phyloP scores from a whole-genome alignment of 345 rosid species.

The Arabidopsis thaliana region DNA sequence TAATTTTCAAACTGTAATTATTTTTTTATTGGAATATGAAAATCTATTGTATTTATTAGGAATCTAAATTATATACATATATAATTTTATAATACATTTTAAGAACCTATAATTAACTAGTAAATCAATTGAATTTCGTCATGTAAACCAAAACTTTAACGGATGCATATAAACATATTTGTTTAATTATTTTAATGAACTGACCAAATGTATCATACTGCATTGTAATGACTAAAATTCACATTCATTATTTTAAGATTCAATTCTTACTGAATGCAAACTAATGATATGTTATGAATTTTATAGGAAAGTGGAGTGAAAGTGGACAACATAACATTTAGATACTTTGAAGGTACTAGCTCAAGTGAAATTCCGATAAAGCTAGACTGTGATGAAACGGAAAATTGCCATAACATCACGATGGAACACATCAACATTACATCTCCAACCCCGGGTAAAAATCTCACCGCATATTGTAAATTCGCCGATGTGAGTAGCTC shows the following conservation, averaged over 20 bases:
- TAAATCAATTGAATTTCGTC: not conserved
- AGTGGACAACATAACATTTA: constrained; percentile 32
- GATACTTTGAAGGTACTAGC: constrained; percentile 15
- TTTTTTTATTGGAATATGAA: not conserved
- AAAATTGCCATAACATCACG: constrained; percentile 15
- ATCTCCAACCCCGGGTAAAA: constrained; percentile 13
- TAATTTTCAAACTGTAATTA: not conserved
- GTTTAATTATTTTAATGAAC: not conserved
- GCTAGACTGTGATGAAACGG: constrained; percentile 16
- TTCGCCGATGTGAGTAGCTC: constrained; percentile 17
- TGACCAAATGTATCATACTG: not conserved
- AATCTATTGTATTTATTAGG: not conserved
- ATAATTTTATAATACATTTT: not conserved
- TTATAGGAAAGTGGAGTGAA: constrained; percentile 18
- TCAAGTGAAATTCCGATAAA: constrained; percentile 24
- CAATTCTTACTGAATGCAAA: not conserved
- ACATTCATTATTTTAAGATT: not conserved
- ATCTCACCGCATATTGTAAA: constrained; percentile 18
- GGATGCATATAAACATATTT: not conserved
- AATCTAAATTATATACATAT: not conserved
- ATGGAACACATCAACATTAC: constrained; percentile 34
- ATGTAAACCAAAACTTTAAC: not conserved
- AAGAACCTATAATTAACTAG: not conserved
- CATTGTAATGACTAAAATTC: not conserved
- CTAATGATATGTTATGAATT: not conserved